Evolutionary conservation across 2,329 filamentous ascomycete genomes (phyloP), one percentile per base, ranked within the genome.

Genomic region (Cucurbitaria berberidis): DNA sequence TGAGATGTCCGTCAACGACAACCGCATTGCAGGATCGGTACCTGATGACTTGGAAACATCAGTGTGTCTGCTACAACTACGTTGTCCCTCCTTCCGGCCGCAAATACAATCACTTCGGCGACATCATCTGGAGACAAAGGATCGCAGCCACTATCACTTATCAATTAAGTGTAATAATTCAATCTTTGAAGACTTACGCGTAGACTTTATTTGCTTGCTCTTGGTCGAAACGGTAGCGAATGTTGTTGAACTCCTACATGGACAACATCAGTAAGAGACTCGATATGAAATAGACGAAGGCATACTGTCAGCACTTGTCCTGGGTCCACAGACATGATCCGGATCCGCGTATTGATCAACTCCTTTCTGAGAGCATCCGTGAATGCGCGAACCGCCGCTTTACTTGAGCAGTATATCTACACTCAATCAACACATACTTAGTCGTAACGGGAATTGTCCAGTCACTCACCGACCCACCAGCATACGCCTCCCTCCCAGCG

Each of bases 111-210:
- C 35, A 93, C 82, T 77, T 96, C 91, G n/a, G 91, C 91, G 68
- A 96, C 90, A 66, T 96, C 92, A 36, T 93, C 90, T 0, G 90
- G 89, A 0, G 90, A 95, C 57, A 96, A 80, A 39, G 91, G 91
- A 60, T 93, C 89, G 63, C 85, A 88, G 3, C 65, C 65, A 22
- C 62, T 69, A 21, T 6, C 1, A 13, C 9, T 6, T 9, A 27
- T 66, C 21, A 68, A 55, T 19, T 13, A 34, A 21, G 8, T 11
- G 24, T 10, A n/a, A 11, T 5, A 21, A 30, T 40, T 3, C 8
- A 21, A 5, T 2, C 3, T 3, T 39, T 9, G 32, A 18, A 15
- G n/a, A 55, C 64, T 45, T 53, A 68, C 88, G 86, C 86, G 75
- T 96, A 96, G 46, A 96, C 90, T 22, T 89, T 89, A 78, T 95